phyloP scores from a whole-genome alignment of 768 basidiomycete species.

The Lentinula aciculospora region DNA sequence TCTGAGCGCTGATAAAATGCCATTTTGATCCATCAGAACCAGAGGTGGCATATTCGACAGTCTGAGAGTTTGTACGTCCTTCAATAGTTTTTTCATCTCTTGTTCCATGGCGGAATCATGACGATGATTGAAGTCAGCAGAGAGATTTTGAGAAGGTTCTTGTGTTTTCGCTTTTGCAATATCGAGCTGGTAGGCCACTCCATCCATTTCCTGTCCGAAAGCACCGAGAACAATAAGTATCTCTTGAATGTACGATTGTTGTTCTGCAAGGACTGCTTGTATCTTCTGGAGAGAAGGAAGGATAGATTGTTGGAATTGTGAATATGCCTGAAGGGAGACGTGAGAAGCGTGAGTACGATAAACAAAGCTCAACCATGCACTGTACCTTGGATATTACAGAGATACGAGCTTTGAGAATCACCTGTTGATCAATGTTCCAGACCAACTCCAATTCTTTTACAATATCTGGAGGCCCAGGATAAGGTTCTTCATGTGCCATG shows the following conservation, averaged over 20 bases:
- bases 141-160: neutral
- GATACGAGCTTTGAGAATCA: conserved; percentile 17
- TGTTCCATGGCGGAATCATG: conserved; percentile 13
- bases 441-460: conserved; percentile 21
- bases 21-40: conserved; percentile 16
- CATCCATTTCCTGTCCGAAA: conserved; percentile 28
- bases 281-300: conserved; percentile 18
- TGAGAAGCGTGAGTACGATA: neutral
- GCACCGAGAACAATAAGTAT: conserved; percentile 26
- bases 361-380: neutral
- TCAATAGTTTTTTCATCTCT: conserved; percentile 14
- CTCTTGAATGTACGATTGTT: conserved; percentile 16
- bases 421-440: conserved; percentile 24
- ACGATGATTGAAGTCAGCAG: neutral
- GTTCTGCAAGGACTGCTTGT: conserved; percentile 15
- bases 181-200: conserved; percentile 12
- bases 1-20: conserved; percentile 16
- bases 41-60: conserved; percentile 16
- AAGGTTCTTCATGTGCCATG: neutral
- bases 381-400: conserved; percentile 21
- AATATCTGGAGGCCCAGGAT: conserved; percentile 13
- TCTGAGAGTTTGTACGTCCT: conserved; percentile 15
- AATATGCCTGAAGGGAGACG: conserved; percentile 14
- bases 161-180: neutral
- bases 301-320: conserved; percentile 14